A percentile compares a stretch with the other conserved stretches of the same genome.
phyloP scores from a whole-genome alignment of 2,329 filamentous ascomycete genomes.

The Zelopaecilomyces penicillatus region DNA sequence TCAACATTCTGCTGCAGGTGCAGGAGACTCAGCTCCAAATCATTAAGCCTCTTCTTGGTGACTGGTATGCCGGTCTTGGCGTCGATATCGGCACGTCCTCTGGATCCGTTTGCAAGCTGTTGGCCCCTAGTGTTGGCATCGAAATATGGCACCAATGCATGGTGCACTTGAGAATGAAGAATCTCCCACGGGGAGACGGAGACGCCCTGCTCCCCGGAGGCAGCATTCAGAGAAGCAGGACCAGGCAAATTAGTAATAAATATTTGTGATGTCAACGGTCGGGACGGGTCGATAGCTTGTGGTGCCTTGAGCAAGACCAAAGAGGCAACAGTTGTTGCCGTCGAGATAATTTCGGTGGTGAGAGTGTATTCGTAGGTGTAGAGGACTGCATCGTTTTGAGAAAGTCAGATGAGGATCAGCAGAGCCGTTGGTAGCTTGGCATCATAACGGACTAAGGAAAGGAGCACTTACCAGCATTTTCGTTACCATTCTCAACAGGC shows the following conservation, averaged over 20 bases:
- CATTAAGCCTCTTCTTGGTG: constrained; percentile 95
- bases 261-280: constrained; percentile 80
- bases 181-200: constrained; percentile 82
- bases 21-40: constrained; percentile 80
- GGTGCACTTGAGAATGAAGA: constrained; percentile 83
- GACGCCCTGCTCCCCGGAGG: constrained; percentile 60
- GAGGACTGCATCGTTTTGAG: constrained; percentile 23
- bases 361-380: constrained; percentile 66
- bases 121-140: constrained; percentile 88
- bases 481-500: constrained; percentile 30
- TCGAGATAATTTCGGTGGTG: constrained; percentile 71
- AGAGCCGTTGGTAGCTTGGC: not conserved
- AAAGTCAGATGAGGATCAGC: constrained; percentile 5
- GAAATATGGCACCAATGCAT: constrained; percentile 90
- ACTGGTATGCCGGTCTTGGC: constrained; percentile 90
- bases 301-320: constrained; percentile 87
- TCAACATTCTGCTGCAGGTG: constrained; percentile 97
- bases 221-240: constrained; percentile 59
- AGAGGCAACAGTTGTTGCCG: constrained; percentile 72
- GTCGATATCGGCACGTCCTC: constrained; percentile 75
- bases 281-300: constrained; percentile 72
- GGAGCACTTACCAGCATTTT: constrained; percentile 28
- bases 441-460: not conserved
- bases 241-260: constrained; percentile 90
- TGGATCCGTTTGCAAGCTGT: constrained; percentile 55